Evolutionary conservation across 805 yeast species (phyloP).

Genomic region (Wickerhamomyces pijperi): DNA sequence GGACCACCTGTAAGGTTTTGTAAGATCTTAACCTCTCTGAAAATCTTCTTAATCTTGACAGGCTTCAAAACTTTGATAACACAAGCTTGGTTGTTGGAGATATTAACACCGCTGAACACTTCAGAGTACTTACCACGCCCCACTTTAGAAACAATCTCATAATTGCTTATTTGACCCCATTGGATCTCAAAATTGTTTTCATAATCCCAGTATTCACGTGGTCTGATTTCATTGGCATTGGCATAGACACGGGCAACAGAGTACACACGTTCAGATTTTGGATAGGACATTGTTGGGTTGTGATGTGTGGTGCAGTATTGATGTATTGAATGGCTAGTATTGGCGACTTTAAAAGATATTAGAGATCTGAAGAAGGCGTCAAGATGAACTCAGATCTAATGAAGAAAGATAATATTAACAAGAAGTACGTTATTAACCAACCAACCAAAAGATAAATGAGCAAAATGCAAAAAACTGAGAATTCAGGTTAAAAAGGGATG

Average conservation of each 20-base stretch:
- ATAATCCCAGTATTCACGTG: constrained; percentile 78
- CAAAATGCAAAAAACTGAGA: no score
- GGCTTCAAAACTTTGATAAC: constrained; percentile 89
- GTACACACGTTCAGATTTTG: constrained; percentile 21
- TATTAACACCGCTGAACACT: constrained; percentile 77
- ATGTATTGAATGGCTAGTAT: no score
- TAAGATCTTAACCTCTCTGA: constrained; percentile 78
- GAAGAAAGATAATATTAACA: no score
- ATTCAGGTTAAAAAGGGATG: no score
- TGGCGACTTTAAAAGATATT: no score
- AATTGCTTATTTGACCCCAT: constrained; percentile 51
- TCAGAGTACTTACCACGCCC: constrained; percentile 96
- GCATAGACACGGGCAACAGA: constrained; percentile 59
- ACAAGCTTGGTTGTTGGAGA: constrained; percentile 50
- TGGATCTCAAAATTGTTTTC: constrained; percentile 46
- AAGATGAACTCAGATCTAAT: no score
- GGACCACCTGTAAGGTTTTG: constrained; percentile 82
- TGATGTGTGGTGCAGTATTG: no score
- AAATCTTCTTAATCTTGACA: constrained; percentile 83
- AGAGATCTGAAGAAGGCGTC: no score
- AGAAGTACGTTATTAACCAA: no score
- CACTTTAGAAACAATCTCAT: constrained; percentile 73
- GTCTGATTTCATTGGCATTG: constrained; percentile 57
- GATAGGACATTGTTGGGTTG: constrained; percentile 9
- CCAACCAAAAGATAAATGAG: no score